Percentiles rank a stretch among this genome's conserved stretches.
phyloP scores from a whole-genome alignment of 2,329 filamentous ascomycete genomes.

The Davidsoniella neocaledoniae region DNA sequence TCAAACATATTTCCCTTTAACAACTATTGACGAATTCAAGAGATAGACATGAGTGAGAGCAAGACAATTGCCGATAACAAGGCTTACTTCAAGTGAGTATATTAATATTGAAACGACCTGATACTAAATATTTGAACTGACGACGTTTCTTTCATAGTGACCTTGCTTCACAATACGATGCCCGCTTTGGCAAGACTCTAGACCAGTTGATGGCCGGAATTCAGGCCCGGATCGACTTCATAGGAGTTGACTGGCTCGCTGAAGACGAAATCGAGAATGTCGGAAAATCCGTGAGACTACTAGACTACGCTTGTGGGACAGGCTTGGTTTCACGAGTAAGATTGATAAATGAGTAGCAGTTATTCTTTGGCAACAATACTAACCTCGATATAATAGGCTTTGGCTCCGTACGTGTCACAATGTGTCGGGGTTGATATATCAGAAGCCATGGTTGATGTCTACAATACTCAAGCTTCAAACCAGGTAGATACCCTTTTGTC shows the following conservation, averaged over 20 bases:
- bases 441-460: slow-evolving; percentile 50
- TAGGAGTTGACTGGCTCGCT: slow-evolving; percentile 39
- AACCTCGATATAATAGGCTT: slow-evolving; percentile 26
- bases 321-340: slow-evolving; percentile 47
- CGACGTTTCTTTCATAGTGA: neutral
- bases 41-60: no score
- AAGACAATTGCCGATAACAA: neutral
- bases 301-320: slow-evolving; percentile 66
- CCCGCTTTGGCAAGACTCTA: slow-evolving; percentile 27
- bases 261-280: slow-evolving; percentile 23
- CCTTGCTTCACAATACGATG: slow-evolving; percentile 6
- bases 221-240: slow-evolving; percentile 36
- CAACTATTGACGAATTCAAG: no score
- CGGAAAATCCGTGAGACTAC: slow-evolving; percentile 30
- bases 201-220: slow-evolving; percentile 38
- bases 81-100: slow-evolving; percentile 8
- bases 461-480: slow-evolving; percentile 42
- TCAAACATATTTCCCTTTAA: no score
- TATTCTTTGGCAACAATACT: neutral
- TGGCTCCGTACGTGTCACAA: slow-evolving; percentile 44
- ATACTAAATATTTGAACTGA: neutral
- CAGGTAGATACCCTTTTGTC: slow-evolving; percentile 23
- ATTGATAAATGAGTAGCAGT: slow-evolving; percentile 6
- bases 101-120: neutral
- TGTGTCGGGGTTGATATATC: slow-evolving; percentile 55